Percentiles rank a stretch among this genome's conserved stretches.
phyloP scores from a whole-genome alignment of 257 asterid species.

The Forsythia viridissima region DNA sequence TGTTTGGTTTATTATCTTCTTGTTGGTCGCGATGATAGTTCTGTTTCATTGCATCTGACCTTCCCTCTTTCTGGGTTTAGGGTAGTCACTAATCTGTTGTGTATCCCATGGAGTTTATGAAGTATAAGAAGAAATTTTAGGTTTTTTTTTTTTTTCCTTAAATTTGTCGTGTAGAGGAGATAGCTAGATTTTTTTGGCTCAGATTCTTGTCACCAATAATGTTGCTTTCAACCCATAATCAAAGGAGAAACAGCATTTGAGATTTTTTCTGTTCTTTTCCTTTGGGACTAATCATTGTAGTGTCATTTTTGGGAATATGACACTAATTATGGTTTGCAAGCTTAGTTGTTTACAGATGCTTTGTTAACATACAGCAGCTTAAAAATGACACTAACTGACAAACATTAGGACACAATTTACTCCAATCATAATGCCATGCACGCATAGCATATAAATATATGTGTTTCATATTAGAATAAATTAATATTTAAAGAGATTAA shows the following conservation, averaged over 20 bases:
- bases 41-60: not conserved
- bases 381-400: not conserved
- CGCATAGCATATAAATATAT: not conserved
- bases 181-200: no score
- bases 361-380: not conserved
- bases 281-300: not conserved
- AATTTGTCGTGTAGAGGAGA: no score
- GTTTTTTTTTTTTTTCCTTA: no score
- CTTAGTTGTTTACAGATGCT: not conserved
- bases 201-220: not conserved
- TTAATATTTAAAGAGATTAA: no score
- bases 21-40: not conserved
- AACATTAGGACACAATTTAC: not conserved
- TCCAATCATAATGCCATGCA: not conserved
- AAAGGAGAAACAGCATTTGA: not conserved
- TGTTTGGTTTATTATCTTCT: not conserved
- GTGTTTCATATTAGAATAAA: no score
- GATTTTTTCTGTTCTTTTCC: not conserved
- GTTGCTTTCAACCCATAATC: not conserved
- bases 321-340: not conserved
- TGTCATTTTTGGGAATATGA: not conserved
- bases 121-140: no score
- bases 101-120: not conserved
- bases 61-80: not conserved
- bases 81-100: not conserved